Evolutionary conservation across 2,329 filamentous ascomycete genomes (phyloP).

Genomic region (Plectosphaerella plurivora): DNA sequence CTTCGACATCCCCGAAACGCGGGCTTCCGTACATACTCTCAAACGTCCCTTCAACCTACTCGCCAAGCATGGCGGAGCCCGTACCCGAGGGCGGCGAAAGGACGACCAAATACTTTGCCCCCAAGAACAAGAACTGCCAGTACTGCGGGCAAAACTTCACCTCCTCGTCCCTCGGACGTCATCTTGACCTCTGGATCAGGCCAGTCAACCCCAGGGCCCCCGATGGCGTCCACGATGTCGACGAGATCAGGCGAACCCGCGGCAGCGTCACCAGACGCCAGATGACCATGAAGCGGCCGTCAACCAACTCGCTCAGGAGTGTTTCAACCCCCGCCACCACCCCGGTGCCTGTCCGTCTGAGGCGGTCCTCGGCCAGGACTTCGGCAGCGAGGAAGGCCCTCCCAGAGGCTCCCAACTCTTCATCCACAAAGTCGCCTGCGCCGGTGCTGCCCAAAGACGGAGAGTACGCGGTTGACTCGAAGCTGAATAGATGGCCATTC

Average conservation of each 20-base stretch:
- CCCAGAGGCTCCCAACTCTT: conserved; percentile 13
- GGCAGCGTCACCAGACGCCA: conserved; percentile 84
- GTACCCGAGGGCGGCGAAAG: conserved; percentile 27
- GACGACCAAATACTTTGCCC: conserved; percentile 37
- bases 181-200: conserved; percentile 91
- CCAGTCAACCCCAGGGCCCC: conserved; percentile 84
- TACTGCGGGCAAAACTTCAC: conserved; percentile 90
- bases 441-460: conserved; percentile 36
- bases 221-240: conserved; percentile 86
- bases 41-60: neutral
- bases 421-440: conserved; percentile 20
- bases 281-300: conserved; percentile 35
- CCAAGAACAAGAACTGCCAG: conserved; percentile 83
- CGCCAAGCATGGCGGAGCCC: conserved; percentile 19
- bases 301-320: conserved; percentile 58
- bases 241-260: conserved; percentile 78
- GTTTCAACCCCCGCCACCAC: conserved; percentile 55
- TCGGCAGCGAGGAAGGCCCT: conserved; percentile 24
- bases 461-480: conserved; percentile 37
- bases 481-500: conserved; percentile 49
- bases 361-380: conserved; percentile 24
- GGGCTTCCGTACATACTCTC: too few relatives aligned
- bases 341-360: conserved; percentile 35
- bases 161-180: conserved; percentile 86
- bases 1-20: too few relatives aligned